Base-by-base conservation (phyloP, 2,329 filamentous ascomycete genomes). In the Rutstroemia sydowiana region DNA sequence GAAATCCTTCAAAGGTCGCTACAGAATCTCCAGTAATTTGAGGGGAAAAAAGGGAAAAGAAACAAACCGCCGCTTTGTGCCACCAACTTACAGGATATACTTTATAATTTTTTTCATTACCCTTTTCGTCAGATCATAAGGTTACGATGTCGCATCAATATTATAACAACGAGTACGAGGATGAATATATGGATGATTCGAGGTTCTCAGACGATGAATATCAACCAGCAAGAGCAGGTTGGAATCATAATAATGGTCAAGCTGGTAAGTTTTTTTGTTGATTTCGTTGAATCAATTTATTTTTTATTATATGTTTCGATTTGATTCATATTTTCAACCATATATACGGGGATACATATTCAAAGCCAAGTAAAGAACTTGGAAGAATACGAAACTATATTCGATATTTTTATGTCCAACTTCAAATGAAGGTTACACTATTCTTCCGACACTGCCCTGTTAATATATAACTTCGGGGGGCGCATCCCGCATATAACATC, bases 121-220 rank as follows among this genome's bases (percentile, higher is more conserved):
- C 36, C 16, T 34, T 28, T 36, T 13, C 16, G 36, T 10, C 6
- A 39, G 2, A 39, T 14, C 9, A 39, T 18, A 39, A n/a, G n/a
- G n/a, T n/a, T n/a, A 50, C n/a, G 30, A 51, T 51, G 48, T 37
- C 48, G 6, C 37, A 39, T n/a, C n/a, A n/a, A n/a, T n/a, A n/a
- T 5, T 39, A 51, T 21, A 28, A 26, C 31, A 3, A 32, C 34
- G 31, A 30, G 20, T 51, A 40, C 34, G 40, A n/a, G n/a, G n/a
- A 51, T 26, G 41, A 39, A 39, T 36, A 34, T 32, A 9, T 14
- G 11, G 39, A 34, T 11, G 41, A 51, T 8, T 7, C 11, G 3
- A 32, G 8, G 8, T 8, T 4, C 23, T 4, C 23, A 26, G 23
- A 45, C 8, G 48, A 36, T 5, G 48, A 51, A 46, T 51, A 51